These are phyloP conservation scores for Lentinus brumalis DNA, from an alignment of 768 basidiomycete genomes.

Conservation along the genomic window DNA sequence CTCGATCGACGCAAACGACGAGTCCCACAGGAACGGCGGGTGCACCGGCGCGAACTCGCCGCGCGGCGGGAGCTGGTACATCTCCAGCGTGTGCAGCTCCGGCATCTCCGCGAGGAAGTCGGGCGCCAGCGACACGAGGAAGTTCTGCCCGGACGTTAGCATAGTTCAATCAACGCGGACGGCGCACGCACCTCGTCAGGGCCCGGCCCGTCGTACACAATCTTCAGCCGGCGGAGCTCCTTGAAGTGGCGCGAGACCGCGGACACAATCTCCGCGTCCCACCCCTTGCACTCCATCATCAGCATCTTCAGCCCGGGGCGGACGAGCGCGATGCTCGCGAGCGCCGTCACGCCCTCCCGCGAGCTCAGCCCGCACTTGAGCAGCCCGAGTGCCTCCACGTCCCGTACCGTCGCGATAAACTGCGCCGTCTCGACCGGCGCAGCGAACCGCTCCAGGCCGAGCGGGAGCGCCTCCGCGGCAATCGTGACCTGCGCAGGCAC, in stretches of 20 bases:
- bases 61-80: constrained; percentile 33
- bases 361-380: constrained; percentile 21
- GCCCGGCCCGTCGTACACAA: constrained; percentile 38
- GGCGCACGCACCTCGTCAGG: constrained; percentile 42
- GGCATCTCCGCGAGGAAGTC: constrained; percentile 42
- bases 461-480: constrained; percentile 15
- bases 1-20: constrained; percentile 26
- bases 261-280: constrained; percentile 50
- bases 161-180: not conserved
- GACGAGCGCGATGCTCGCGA: constrained; percentile 17
- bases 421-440: constrained; percentile 20
- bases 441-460: constrained; percentile 4
- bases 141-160: constrained; percentile 32
- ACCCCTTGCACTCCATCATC: constrained; percentile 35
- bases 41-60: constrained; percentile 5
- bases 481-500: constrained; percentile 6
- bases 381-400: constrained; percentile 23
- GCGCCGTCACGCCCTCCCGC: constrained; percentile 23
- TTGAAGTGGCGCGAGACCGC: constrained; percentile 42
- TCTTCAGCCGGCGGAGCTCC: constrained; percentile 39
- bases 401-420: constrained; percentile 19
- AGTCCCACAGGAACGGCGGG: constrained; percentile 23
- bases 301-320: constrained; percentile 38
- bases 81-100: constrained; percentile 39
- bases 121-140: constrained; percentile 45